Evolutionary conservation across 192 early-diverging fungal genomes (phyloP), one percentile per base, ranked within the genome.

Genomic region (Backusella tuberculispora): DNA sequence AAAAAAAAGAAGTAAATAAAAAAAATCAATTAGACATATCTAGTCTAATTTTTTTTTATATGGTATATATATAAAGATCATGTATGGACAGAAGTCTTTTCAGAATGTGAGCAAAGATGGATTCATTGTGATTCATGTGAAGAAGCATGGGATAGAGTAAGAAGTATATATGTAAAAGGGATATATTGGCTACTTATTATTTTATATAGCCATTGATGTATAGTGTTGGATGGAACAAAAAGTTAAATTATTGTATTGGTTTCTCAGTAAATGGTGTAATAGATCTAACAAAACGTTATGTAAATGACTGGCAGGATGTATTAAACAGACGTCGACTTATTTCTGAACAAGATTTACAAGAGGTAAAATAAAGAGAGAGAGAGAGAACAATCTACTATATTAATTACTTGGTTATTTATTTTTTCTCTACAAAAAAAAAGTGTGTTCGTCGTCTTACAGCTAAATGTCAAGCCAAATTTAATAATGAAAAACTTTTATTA

Each of bases 81-180:
- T 72, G 85, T 87, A 2, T 88, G 87, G 87, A 86, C 84, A 6
- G 87, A 88, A 69, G 73, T 88, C 10, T 88, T 77, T 71, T 85
- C 83, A 38, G 81, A 84, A 29, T 66, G 75, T n/a, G 76, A 86
- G 46, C 60, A 81, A 40, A 78, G 87, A 37, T 88, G 85, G 85
- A 77, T 88, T 37, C 87, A 88, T 60, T 83, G 83, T 46, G 87
- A 88, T 74, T 45, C 85, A 14, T 88, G 87, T 37, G 87, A 88
- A 73, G 84, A 85, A n/a, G 84, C 87, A 5, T 88, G 78, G 69
- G 87, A 88, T 75, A 76, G 37, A n/a, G 80, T 81, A 75, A 48
- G 46, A 8, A 63, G n/a, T 46, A 14, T 19, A 34, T 53, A 44
- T 41, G 4, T 17, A 45, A 5, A 43, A 60, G 21, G 6, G 8